Conservation (phyloP, 2,329 filamentous ascomycete genomes). For the Paraphaeosphaeria minitans region DNA sequence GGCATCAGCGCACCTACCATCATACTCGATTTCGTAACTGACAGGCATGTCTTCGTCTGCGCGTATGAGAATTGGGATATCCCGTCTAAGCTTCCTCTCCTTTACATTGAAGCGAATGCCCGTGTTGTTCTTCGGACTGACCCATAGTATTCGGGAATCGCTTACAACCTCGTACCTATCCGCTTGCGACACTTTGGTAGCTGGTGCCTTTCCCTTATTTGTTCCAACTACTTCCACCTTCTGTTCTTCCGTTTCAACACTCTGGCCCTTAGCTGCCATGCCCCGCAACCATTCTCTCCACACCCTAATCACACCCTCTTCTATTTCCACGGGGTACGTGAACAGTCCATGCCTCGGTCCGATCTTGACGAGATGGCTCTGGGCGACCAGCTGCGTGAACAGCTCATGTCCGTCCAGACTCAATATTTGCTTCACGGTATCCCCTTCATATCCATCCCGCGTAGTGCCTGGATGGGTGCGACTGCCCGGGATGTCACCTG, state of each 20-base stretch:
- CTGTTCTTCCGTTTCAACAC: constrained; percentile 22
- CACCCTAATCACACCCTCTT: constrained; percentile 71
- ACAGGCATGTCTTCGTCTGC: constrained; percentile 69
- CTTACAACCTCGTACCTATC: constrained; percentile 12
- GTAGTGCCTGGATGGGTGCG: constrained; percentile 44
- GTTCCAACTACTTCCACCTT: constrained; percentile 30
- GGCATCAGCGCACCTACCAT: constrained; percentile 59
- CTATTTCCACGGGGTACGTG: constrained; percentile 67
- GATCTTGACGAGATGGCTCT: constrained; percentile 70
- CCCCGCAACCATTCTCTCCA: constrained; percentile 73
- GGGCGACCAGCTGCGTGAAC: constrained; percentile 75
- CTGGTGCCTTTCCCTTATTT: constrained; percentile 29
- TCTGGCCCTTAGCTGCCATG: constrained; percentile 35
- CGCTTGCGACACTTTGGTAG: constrained; percentile 19
- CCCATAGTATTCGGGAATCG: constrained; percentile 65
- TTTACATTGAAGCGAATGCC: constrained; percentile 71
- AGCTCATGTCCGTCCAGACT: constrained; percentile 71
- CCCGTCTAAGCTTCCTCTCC: constrained; percentile 54
- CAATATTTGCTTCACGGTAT: constrained; percentile 63
- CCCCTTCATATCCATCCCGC: constrained; percentile 40
- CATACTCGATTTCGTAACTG: constrained; percentile 72
- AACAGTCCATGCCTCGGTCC: constrained; percentile 67
- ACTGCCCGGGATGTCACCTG: constrained; percentile 55
- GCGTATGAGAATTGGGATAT: constrained; percentile 61
- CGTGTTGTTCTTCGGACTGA: constrained; percentile 65